These are phyloP conservation scores for Staphylotrichum longicolle DNA, from an alignment of 495 filamentous ascomycete genomes.

Conservation along the genomic window DNA sequence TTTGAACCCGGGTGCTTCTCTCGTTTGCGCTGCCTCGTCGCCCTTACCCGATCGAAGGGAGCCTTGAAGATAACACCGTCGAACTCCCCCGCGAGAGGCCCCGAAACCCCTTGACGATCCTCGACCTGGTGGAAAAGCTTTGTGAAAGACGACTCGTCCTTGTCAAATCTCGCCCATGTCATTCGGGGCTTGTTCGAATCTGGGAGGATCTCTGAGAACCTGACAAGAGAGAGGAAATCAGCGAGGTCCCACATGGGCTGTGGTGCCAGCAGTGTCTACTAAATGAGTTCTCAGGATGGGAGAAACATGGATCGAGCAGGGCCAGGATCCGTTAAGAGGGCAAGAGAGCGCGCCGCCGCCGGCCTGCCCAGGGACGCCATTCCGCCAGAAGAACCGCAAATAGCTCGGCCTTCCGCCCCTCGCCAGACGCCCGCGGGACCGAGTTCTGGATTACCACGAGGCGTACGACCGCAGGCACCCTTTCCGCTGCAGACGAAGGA, in stretches of 20 bases:
- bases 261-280: slow-evolving; percentile 30
- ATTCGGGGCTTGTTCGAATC: slow-evolving; percentile 24
- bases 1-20: slow-evolving; percentile 26
- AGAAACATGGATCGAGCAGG: slow-evolving; percentile 44
- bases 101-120: slow-evolving; percentile 15
- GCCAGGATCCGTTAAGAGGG: slow-evolving; percentile 47
- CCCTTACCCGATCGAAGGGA: slow-evolving; percentile 23
- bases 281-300: slow-evolving; percentile 54
- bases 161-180: slow-evolving; percentile 31
- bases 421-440: slow-evolving; percentile 32
- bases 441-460: slow-evolving; percentile 32
- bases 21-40: slow-evolving; percentile 29
- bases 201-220: slow-evolving; percentile 26
- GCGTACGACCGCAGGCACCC: slow-evolving; percentile 37
- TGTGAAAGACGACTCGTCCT: slow-evolving; percentile 26
- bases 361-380: slow-evolving; percentile 28
- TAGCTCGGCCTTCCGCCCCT: slow-evolving; percentile 49
- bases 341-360: slow-evolving; percentile 44
- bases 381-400: slow-evolving; percentile 43
- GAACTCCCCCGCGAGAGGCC: slow-evolving; percentile 17
- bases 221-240: slow-evolving; percentile 21
- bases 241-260: slow-evolving; percentile 27
- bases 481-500: slow-evolving; percentile 40
- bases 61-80: slow-evolving; percentile 21
- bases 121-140: slow-evolving; percentile 9